Conservation (phyloP, 2,329 filamentous ascomycete genomes). For the Cordyceps tenuipes region DNA sequence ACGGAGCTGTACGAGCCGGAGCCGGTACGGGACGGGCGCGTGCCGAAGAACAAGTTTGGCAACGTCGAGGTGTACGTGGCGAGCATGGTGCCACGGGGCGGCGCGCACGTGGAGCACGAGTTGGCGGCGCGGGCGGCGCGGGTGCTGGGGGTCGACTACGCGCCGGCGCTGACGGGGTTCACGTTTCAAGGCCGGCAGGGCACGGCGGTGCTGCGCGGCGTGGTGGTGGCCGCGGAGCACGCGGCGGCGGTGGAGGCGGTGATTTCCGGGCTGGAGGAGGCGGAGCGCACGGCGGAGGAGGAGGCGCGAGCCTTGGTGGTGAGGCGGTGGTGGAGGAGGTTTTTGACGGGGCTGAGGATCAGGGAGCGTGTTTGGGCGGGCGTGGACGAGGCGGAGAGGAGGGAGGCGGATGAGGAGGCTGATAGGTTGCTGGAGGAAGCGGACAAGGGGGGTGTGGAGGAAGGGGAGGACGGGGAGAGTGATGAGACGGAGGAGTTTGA, state of each 20-base stretch:
- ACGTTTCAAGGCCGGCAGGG: constrained; percentile 78
- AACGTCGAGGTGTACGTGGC: constrained; percentile 92
- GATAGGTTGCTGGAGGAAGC: constrained; percentile 17
- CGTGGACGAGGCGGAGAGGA: constrained; percentile 40
- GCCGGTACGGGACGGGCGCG: constrained; percentile 62
- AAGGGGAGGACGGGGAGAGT: constrained; percentile 27
- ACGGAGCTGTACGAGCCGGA: constrained; percentile 69
- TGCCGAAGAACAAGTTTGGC: constrained; percentile 87
- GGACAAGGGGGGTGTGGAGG: constrained; percentile 23
- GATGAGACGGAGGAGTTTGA: constrained; percentile 37
- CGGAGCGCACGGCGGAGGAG: constrained; percentile 54
- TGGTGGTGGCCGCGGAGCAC: constrained; percentile 65
- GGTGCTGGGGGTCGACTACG: constrained; percentile 73
- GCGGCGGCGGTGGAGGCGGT: constrained; percentile 64
- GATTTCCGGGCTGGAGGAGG: constrained; percentile 57
- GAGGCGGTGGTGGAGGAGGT: constrained; percentile 57
- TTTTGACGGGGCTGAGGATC: constrained; percentile 70
- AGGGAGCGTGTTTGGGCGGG: constrained; percentile 61
- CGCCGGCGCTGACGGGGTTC: constrained; percentile 85
- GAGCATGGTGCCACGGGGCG: constrained; percentile 80
- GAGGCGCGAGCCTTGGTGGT: constrained; percentile 66
- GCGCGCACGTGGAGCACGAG: constrained; percentile 57
- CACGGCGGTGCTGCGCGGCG: constrained; percentile 72
- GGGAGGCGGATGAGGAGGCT: constrained; percentile 28
- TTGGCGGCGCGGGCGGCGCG: constrained; percentile 63